Evolutionary conservation across 1,139 yeast species (phyloP).

Genomic region (Blastobotrys proliferans): DNA sequence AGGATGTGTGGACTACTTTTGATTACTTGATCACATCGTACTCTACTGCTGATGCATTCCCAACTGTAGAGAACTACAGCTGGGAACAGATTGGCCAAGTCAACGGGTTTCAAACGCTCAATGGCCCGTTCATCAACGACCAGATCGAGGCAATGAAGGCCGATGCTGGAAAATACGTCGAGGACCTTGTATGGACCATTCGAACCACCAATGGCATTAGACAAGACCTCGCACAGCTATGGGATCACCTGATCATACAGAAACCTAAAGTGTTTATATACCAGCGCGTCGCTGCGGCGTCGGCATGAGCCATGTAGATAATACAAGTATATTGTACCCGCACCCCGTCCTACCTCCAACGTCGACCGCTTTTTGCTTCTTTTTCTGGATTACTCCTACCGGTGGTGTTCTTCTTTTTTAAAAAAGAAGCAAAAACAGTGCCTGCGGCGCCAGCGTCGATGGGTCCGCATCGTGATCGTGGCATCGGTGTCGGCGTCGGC

Average conservation of each 20-base stretch:
- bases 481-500: too few relatives aligned
- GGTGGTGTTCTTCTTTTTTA: too few relatives aligned
- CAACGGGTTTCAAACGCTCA: slow-evolving; percentile 39
- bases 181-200: not conserved
- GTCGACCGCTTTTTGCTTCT: too few relatives aligned
- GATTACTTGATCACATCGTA: slow-evolving; percentile 57
- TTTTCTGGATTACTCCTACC: too few relatives aligned
- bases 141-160: not conserved
- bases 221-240: not conserved
- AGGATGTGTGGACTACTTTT: slow-evolving; percentile 49
- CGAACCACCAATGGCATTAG: slow-evolving; percentile 6
- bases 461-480: too few relatives aligned
- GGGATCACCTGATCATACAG: slow-evolving; percentile 16
- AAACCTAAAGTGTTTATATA: slow-evolving; percentile 33
- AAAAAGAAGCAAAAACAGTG: too few relatives aligned
- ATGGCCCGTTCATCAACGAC: slow-evolving; percentile 15
- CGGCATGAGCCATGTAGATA: too few relatives aligned
- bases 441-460: too few relatives aligned
- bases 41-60: slow-evolving; percentile 22
- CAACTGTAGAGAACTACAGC: slow-evolving; percentile 23
- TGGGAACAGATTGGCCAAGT: slow-evolving; percentile 43
- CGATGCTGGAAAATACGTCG: slow-evolving; percentile 1
- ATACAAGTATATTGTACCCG: too few relatives aligned
- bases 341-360: too few relatives aligned
- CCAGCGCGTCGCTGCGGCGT: too few relatives aligned